Base-by-base conservation (phyloP, 176 grass and related monocot species). In the Coix lacrymajobi region DNA sequence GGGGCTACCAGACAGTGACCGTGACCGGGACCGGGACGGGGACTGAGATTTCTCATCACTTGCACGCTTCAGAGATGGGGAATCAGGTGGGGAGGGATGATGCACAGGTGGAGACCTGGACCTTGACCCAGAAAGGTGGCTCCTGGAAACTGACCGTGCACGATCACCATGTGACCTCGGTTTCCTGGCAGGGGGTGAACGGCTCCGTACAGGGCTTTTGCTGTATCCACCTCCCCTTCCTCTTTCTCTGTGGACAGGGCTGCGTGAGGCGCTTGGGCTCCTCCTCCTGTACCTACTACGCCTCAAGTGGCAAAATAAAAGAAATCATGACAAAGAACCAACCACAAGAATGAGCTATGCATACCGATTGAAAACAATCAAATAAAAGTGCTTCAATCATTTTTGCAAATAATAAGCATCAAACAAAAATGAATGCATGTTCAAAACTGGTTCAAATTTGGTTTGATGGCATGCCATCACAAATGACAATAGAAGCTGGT, bases 271-370 rank as follows among this genome's bases (percentile, higher is more conserved):
- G 65, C 96, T 99, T 84, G 80, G 74, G 83, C 91, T 95, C 91
- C 93, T 91, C 90, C 95, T 90, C 44, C 91, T 85, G 85, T 94
- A 92, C 96, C 94, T 91, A 60, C 39, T 72, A 68, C 16, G 77
- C 81, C 77, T 83, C 70, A 76, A 73, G 52, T 71, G 11, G 12
- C 20, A 31, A 82, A 81, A 81, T 17, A 77, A 71, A 58, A 80
- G 25, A 79, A 87, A 65, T 57, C 72, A 89, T 33, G n/a, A 34
- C 90, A 84, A 33, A 19, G 62, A 44, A 88, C 24, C 51, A 75
- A 71, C 24, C 10, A 75, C 11, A 48, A 81, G 19, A 84, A 24
- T 30, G 80, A 62, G 39, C 25, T 66, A 75, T n/a, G 43, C 65
- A 76, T 63, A 66, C 16, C 1, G 16, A 57, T 22, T 58, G 6